phyloP scores from a whole-genome alignment of 495 filamentous ascomycete species.

The Annulohypoxylon maeteangense region DNA sequence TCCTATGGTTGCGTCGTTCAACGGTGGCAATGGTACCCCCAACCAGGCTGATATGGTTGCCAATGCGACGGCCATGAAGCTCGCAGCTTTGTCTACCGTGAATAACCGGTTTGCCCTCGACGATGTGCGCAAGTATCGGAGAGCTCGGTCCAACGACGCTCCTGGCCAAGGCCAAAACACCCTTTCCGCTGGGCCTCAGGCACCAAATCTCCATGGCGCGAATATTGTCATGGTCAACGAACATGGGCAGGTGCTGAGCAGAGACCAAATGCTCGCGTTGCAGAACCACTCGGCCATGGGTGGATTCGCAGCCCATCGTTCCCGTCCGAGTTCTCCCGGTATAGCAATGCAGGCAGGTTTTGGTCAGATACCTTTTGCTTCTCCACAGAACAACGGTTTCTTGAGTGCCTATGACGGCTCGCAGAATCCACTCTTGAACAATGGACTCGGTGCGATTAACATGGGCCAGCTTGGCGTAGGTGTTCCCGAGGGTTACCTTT shows the following conservation, averaged over 20 bases:
- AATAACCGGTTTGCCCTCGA: conserved; percentile 98
- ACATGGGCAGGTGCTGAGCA: conserved; percentile 84
- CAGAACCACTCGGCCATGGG: conserved; percentile 85
- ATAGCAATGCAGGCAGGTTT: conserved; percentile 79
- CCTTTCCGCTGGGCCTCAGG: conserved; percentile 57
- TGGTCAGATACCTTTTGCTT: conserved; percentile 80
- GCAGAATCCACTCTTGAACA: conserved; percentile 75
- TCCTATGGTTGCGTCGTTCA: conserved; percentile 90
- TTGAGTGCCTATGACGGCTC: conserved; percentile 85
- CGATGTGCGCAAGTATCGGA: conserved; percentile 92
- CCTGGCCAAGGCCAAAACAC: conserved; percentile 61
- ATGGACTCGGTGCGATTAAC: conserved; percentile 74
- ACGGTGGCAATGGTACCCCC: conserved; percentile 59
- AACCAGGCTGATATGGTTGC: conserved; percentile 97
- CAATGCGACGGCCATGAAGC: conserved; percentile 98
- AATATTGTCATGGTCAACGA: conserved; percentile 91
- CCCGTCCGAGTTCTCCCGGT: conserved; percentile 92
- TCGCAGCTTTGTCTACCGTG: conserved; percentile 94
- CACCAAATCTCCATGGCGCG: conserved; percentile 64
- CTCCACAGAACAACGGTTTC: conserved; percentile 95
- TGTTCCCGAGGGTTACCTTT: conserved; percentile 86
- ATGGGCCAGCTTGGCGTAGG: conserved; percentile 78
- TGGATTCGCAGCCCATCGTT: conserved; percentile 77
- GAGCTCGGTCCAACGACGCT: conserved; percentile 89
- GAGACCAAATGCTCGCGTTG: conserved; percentile 86